These are phyloP conservation scores for Aspergillus asperescens DNA, from an alignment of 495 filamentous ascomycete genomes.

Conservation along the genomic window DNA sequence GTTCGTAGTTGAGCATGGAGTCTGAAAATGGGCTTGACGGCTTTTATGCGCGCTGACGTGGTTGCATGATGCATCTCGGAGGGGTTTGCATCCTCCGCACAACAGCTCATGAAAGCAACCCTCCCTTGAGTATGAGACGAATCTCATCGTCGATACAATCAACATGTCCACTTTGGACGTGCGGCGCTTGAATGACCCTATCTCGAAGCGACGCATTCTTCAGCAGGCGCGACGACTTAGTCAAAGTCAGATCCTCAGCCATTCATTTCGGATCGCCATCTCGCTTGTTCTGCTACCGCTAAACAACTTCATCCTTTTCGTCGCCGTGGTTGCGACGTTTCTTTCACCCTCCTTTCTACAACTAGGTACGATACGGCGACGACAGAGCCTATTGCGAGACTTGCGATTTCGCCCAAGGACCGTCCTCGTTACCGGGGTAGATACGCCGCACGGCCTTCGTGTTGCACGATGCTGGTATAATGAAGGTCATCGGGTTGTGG, in stretches of 20 bases:
- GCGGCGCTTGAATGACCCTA: constrained; percentile 10
- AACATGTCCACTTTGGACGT: constrained; percentile 17
- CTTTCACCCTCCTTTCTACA: constrained; percentile 17
- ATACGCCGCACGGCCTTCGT: constrained; percentile 60
- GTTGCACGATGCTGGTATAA: constrained; percentile 63
- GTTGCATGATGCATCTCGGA: not conserved
- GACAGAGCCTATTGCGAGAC: constrained; percentile 29
- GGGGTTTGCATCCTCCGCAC: not conserved
- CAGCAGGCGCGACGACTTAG: constrained; percentile 1
- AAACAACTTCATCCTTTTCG: constrained; percentile 45
- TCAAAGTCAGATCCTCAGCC: constrained; percentile 20
- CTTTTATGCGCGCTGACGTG: not conserved
- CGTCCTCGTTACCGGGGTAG: constrained; percentile 66
- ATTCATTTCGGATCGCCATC: constrained; percentile 27
- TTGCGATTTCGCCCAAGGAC: constrained; percentile 50
- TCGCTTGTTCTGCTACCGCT: constrained; percentile 50
- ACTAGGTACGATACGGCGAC: constrained; percentile 13
- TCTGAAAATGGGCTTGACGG: not conserved
- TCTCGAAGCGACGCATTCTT: constrained; percentile 7
- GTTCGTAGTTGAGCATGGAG: not conserved
- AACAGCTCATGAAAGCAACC: not conserved
- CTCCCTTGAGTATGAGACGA: not conserved
- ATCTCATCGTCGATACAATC: not conserved
- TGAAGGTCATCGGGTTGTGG: constrained; percentile 65
- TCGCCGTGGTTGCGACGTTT: constrained; percentile 28